These are phyloP conservation scores for Erodium chrysanthum DNA, from an alignment of 441 rosid species.

Conservation along the genomic window DNA sequence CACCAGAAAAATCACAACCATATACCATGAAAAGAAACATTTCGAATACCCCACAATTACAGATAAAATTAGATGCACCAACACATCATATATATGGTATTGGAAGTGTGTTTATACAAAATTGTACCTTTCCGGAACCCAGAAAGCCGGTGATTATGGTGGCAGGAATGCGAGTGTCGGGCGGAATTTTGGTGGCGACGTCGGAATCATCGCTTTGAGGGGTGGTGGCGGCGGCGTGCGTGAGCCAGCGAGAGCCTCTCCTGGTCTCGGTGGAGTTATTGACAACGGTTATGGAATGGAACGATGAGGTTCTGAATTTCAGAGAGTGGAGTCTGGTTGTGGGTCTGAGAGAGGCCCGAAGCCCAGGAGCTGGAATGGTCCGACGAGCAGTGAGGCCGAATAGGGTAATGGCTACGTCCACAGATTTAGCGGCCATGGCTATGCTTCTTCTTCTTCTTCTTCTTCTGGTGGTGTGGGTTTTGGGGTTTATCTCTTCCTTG, in stretches of 20 bases:
- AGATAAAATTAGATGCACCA: not conserved
- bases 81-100: not conserved
- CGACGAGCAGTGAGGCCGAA: not conserved
- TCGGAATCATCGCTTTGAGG: constrained; percentile 41
- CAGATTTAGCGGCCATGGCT: not conserved
- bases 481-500: not conserved
- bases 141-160: constrained; percentile 85
- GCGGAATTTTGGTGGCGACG: constrained; percentile 51
- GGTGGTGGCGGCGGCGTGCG: constrained; percentile 36
- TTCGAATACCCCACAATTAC: not conserved
- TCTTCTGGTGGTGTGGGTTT: not conserved
- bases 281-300: not conserved
- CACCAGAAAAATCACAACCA: not conserved
- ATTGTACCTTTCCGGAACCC: constrained; percentile 83
- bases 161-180: constrained; percentile 83
- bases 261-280: not conserved
- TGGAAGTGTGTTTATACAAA: too few species aligned
- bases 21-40: not conserved
- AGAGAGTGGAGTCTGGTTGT: not conserved
- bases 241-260: constrained; percentile 27
- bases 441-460: not conserved
- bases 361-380: not conserved
- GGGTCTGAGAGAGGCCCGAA: not conserved
- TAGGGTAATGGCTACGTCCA: not conserved
- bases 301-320: not conserved